Base-by-base conservation (phyloP, 352 stramenopile genomes). In the Phytophthora lateralis region DNA sequence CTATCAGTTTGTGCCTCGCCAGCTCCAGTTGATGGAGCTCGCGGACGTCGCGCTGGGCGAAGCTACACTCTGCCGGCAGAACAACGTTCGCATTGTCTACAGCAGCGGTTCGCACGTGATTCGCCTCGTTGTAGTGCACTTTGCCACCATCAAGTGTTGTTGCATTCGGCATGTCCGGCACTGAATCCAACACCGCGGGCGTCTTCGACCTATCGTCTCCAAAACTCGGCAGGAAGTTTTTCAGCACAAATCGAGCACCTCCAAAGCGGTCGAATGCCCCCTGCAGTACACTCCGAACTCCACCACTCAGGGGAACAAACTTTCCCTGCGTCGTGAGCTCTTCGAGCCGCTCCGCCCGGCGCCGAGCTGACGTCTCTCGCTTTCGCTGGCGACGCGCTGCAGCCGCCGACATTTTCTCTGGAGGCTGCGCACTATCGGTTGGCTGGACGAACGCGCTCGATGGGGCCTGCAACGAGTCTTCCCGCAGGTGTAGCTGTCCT, bases 221-320 rank as follows among this genome's bases (percentile, higher is more conserved):
- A 27, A 64, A 70, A 2, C 11, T 42, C 5, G 70, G 50, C 2
- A 66, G 18, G 24, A 69, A 69, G 7, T 61, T 30, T n/a, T 17
- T 27, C 30, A 71, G 15, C 12, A 77, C 43, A n/a, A 75, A 75
- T 42, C 63, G 57, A 39, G 41, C 2, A 12, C 67, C 62, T 29
- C 67, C 54, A 18, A 64, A 66, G 1, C 34, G 24, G 0, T 57
- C 34, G 41, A 78, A 76, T 0, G 71, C 66, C 1, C n/a, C 34
- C 15, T 67, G 26, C 20, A 87, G 51, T 26, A 59, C 44, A 2
- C 30, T 18, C 12, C 52, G 35, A 1, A 79, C 60, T 10, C 8
- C 35, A 8, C 34, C 51, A 43, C 70, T 67, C 37, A 89, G 30
- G 10, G 75, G 73, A 9, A 88, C 70, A 52, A 87, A 89, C 48